Conservation (phyloP, 2,329 filamentous ascomycete genomes). For the Beauveria australis region DNA sequence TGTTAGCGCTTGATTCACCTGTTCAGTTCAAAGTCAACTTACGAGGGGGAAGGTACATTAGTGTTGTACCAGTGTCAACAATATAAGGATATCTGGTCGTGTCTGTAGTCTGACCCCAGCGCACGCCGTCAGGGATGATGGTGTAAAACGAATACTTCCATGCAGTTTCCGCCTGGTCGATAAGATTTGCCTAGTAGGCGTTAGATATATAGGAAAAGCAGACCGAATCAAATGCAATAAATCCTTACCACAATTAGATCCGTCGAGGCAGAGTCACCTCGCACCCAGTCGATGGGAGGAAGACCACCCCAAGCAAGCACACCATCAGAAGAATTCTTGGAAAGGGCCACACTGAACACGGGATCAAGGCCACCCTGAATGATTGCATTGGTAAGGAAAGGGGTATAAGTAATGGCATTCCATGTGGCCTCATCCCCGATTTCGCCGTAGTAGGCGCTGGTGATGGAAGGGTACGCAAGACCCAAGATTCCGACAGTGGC, state of each 20-base stretch:
- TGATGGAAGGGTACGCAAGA: slow-evolving; percentile 42
- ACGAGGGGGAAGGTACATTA: slow-evolving; percentile 42
- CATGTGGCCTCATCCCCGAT: slow-evolving; percentile 29
- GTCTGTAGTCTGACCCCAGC: slow-evolving; percentile 34
- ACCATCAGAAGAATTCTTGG: slow-evolving; percentile 37
- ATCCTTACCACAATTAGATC: slow-evolving; percentile 39
- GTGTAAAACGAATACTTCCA: slow-evolving; percentile 46
- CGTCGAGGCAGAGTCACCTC: slow-evolving; percentile 24
- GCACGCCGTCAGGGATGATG: slow-evolving; percentile 40
- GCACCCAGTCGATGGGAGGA: slow-evolving; percentile 28
- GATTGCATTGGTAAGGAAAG: slow-evolving; percentile 41
- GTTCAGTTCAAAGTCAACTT: slow-evolving; percentile 16
- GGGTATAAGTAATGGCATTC: slow-evolving; percentile 35
- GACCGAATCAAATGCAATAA: no score
- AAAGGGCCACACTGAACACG: slow-evolving; percentile 39
- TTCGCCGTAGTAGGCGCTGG: slow-evolving; percentile 37
- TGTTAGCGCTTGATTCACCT: not conserved
- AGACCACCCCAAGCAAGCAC: slow-evolving; percentile 40
- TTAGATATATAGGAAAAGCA: slow-evolving; percentile 1
- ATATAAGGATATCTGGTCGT: slow-evolving; percentile 39
- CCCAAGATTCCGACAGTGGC: slow-evolving; percentile 43
- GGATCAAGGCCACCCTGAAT: slow-evolving; percentile 36
- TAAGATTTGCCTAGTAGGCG: slow-evolving; percentile 34
- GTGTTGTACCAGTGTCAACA: slow-evolving; percentile 43
- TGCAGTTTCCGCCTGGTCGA: slow-evolving; percentile 27